Percentiles rank a stretch among this genome's conserved stretches.
phyloP scores from a whole-genome alignment of 1,139 yeast genomes.

The Zygoascus hellenicus region DNA sequence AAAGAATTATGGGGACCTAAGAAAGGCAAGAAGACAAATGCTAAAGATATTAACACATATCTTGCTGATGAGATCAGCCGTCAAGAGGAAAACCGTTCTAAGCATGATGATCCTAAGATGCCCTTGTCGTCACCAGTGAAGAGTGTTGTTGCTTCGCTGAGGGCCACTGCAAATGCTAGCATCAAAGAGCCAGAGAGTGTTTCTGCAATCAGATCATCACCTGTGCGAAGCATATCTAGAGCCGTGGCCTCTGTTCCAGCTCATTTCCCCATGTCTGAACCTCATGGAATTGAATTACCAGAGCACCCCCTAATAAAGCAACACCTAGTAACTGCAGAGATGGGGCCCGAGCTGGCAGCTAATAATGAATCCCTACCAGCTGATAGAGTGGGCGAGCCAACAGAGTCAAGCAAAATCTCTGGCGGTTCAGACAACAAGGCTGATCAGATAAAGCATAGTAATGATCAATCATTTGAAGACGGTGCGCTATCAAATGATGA shows the following conservation, averaged over 20 bases:
- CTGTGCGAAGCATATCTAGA: not conserved
- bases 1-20: slow-evolving; percentile 28
- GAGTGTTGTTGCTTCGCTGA: slow-evolving; percentile 3
- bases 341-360: too few species aligned
- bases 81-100: not conserved
- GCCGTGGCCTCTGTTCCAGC: not conserved
- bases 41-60: slow-evolving; percentile 8
- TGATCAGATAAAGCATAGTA: too few species aligned
- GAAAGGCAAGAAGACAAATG: slow-evolving; percentile 5
- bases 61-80: slow-evolving; percentile 1
- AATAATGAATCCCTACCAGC: too few species aligned
- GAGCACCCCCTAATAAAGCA: not conserved
- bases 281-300: slow-evolving; percentile 1
- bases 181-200: not conserved
- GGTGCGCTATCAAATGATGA: slow-evolving; percentile 1
- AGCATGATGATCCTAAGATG: slow-evolving; percentile 7
- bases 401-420: not conserved
- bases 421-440: slow-evolving; percentile 4
- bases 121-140: slow-evolving; percentile 1
- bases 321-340: too few species aligned
- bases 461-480: too few species aligned
- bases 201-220: not conserved
- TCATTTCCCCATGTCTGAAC: slow-evolving; percentile 10
- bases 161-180: not conserved
- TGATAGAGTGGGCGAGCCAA: not conserved